Conservation (phyloP, 1,139 yeast genomes). For the Nakaseomyces delphensis region DNA sequence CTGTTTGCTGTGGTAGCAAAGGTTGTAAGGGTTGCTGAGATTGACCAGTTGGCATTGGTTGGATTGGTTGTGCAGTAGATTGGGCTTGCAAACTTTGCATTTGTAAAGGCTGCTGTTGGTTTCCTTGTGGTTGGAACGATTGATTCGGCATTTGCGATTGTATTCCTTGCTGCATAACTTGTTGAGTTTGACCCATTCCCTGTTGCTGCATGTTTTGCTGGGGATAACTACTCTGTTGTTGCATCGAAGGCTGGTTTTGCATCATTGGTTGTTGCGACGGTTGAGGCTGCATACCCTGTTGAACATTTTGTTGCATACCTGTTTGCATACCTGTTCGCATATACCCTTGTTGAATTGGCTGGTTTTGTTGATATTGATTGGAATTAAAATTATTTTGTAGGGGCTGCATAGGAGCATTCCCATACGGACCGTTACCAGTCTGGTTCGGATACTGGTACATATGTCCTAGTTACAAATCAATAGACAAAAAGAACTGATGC, state of each 20-base stretch:
- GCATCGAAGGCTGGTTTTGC: no score
- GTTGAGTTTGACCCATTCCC: conserved; percentile 10
- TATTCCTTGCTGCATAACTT: conserved; percentile 13
- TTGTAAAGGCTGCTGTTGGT: conserved; percentile 10
- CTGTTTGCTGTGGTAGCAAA: conserved; percentile 32
- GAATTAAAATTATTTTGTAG: conserved; percentile 2
- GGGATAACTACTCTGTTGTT: conserved; percentile 12
- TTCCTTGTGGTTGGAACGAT: conserved; percentile 11
- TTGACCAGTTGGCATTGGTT: conserved; percentile 29
- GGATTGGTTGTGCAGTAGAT: conserved; percentile 10
- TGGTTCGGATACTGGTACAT: conserved; percentile 6
- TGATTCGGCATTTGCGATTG: conserved; percentile 11
- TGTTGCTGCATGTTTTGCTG: conserved; percentile 7
- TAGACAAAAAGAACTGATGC: no score
- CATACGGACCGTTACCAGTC: conserved; percentile 5
- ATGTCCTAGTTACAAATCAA: not conserved
- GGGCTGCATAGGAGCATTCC: conserved; percentile 6
- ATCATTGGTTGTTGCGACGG: conserved; percentile 11
- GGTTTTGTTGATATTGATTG: not conserved
- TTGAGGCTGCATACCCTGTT: not conserved
- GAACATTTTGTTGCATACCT: not conserved
- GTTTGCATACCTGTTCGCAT: not conserved
- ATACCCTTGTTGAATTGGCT: conserved; percentile 3
- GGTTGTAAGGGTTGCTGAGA: conserved; percentile 14
- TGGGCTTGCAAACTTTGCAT: conserved; percentile 15